Conservation (phyloP, 225 moss, liverwort and hornwort genomes). For the Neckera pumila region DNA sequence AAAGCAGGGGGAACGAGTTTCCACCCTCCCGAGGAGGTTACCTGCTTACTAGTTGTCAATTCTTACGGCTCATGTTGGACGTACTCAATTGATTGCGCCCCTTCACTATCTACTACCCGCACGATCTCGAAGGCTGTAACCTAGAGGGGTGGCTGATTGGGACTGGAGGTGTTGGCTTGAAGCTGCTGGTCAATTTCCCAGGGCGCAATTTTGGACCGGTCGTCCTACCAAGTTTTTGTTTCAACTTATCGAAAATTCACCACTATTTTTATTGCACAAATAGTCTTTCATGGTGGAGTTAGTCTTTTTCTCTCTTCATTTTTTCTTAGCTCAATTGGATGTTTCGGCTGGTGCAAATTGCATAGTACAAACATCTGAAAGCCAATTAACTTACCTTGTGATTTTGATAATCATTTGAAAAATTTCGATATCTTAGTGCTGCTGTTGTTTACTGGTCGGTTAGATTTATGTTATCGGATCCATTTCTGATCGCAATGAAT, state of each 20-base stretch:
- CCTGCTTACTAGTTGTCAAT: slow-evolving; percentile 15
- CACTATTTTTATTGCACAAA: slow-evolving; percentile 5
- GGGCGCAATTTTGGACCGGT: slow-evolving; percentile 9
- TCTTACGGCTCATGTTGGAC: slow-evolving; percentile 31
- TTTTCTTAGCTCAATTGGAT: neutral
- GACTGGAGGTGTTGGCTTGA: neutral
- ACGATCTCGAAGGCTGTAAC: neutral
- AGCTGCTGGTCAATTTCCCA: neutral
- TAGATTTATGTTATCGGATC: neutral
- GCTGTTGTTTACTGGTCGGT: neutral
- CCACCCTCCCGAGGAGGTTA: slow-evolving; percentile 1
- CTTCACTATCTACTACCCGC: neutral
- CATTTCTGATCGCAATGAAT: neutral
- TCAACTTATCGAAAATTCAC: neutral
- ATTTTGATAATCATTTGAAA: neutral
- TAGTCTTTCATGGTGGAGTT: neutral
- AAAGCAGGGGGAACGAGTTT: neutral
- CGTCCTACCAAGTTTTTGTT: slow-evolving; percentile 20
- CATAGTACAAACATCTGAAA: neutral
- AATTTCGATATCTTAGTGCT: neutral
- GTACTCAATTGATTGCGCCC: slow-evolving; percentile 18
- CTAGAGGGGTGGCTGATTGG: neutral
- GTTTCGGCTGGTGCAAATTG: neutral
- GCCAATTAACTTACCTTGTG: neutral
- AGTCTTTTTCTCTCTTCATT: neutral